Percentiles rank a stretch among this genome's conserved stretches.
Evolutionary conservation across 306 rosid species (phyloP).

Genomic region (Quercus glauca): DNA sequence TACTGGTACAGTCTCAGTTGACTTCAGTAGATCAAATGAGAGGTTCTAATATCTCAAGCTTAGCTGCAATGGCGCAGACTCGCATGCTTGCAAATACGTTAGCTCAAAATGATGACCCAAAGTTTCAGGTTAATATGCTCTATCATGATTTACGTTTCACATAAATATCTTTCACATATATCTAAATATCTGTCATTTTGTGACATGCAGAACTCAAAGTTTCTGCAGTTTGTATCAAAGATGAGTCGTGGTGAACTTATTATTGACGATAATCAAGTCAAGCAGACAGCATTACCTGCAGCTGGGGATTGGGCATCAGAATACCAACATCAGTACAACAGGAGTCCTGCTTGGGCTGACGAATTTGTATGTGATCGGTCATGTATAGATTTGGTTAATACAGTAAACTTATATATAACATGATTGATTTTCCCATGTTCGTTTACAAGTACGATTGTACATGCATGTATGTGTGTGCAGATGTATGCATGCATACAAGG

Average conservation of each 20-base stretch:
- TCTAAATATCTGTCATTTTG: background rate
- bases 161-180: background rate
- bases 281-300: conserved; percentile 50
- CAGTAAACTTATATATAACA: background rate
- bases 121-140: conserved; percentile 75
- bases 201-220: conserved; percentile 81
- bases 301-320: conserved; percentile 91
- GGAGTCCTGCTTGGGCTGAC: conserved; percentile 69
- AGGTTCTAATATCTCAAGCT: conserved; percentile 59
- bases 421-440: background rate
- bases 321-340: conserved; percentile 65
- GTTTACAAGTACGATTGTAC: no score
- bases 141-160: conserved; percentile 16
- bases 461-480: background rate
- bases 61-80: conserved; percentile 92
- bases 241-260: conserved; percentile 97
- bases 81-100: conserved; percentile 93
- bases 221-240: conserved; percentile 94
- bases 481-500: background rate
- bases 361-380: conserved; percentile 63
- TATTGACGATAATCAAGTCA: conserved; percentile 89
- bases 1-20: conserved; percentile 67
- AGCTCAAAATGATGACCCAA: conserved; percentile 90
- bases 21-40: conserved; percentile 65
- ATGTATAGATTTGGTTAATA: conserved; percentile 20